Evolutionary conservation across 805 yeast species (phyloP), one percentile per base, ranked within the genome.

Genomic region (Kodamaea fukazawae): DNA sequence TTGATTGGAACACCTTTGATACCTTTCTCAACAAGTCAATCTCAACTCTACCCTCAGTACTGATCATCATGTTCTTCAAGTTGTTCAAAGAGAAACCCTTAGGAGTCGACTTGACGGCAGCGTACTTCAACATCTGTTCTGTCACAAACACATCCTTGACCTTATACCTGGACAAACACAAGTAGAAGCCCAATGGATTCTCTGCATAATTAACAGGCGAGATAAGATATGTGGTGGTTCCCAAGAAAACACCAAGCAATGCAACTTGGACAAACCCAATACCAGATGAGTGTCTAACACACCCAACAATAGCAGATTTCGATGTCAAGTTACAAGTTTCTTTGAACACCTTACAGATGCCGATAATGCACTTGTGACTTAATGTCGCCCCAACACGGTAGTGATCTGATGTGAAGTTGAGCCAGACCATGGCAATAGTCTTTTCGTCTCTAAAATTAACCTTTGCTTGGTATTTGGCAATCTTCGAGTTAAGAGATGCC

Each of bases 181-280:
- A 63, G 55, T 79, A 86, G 49, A 87, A 86, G 1, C 80, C 70
- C 7, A 76, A 65, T 2, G 98, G 95, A 53, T 83, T 81, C 15
- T 77, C 71, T 2, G 86, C 85, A 55, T 79, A 88, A 43, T 85
- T 89, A 7, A 81, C 74, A 0, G 95, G 89, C 2, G 93, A 77
- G 39, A 88, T 78, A 34, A 90, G 65, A 47, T 83, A 81, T 0
- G 99, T 91, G 1, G 95, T 76, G 0, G 93, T 78, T 0, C 99
- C 99, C 41, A 86, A 65, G 53, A 82, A 93, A 0, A 84, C 80
- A 4, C 99, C 99, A 47, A 93, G 58, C 27, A 90, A 61, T 40
- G 81, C 80, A n/a, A 95, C 75, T 58, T 88, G 91, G 18, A 93
- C 64, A 56, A 93, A 90, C 0, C 99, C 99, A 18, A 91, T 60